A percentile compares a stretch with the other conserved stretches of the same genome.
These are phyloP conservation scores for Sphaerulina musiva DNA, from an alignment of 2,329 filamentous ascomycete species.

Conservation along the genomic window DNA sequence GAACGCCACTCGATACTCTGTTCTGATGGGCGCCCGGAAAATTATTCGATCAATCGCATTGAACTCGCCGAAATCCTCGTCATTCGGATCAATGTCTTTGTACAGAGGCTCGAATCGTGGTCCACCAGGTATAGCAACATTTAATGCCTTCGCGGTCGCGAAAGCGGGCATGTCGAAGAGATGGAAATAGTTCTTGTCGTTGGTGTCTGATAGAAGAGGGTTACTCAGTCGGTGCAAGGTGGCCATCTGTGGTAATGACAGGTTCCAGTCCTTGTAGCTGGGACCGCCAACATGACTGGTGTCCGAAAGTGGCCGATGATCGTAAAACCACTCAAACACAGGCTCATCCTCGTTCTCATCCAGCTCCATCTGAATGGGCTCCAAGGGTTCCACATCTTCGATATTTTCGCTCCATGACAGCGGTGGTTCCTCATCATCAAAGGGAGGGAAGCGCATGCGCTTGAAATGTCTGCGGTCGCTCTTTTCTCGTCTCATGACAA, in stretches of 20 bases:
- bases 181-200: conserved; percentile 96
- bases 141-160: conserved; percentile 90
- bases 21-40: conserved; percentile 89
- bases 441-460: conserved; percentile 96
- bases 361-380: conserved; percentile 97
- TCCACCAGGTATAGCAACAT: conserved; percentile 94
- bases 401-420: conserved; percentile 98
- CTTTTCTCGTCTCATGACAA: conserved; percentile 96
- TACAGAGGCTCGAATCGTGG: conserved; percentile 95
- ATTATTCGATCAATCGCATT: conserved; percentile 99
- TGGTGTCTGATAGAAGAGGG: conserved; percentile 81
- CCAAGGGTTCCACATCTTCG: conserved; percentile 92
- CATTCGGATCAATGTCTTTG: conserved; percentile 97
- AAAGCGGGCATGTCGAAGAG: conserved; percentile 95
- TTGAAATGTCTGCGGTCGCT: conserved; percentile 94
- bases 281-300: conserved; percentile 92
- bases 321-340: conserved; percentile 96
- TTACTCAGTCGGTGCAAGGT: conserved; percentile 86
- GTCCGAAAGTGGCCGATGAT: conserved; percentile 82
- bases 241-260: conserved; percentile 90
- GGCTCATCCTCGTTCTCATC: conserved; percentile 88
- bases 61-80: conserved; percentile 98
- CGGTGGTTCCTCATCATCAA: conserved; percentile 96
- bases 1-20: conserved; percentile 90
- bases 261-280: conserved; percentile 94